Conservation (phyloP, 1,284 basidiomycete species). For the Rhodotorula mucilaginosa region DNA sequence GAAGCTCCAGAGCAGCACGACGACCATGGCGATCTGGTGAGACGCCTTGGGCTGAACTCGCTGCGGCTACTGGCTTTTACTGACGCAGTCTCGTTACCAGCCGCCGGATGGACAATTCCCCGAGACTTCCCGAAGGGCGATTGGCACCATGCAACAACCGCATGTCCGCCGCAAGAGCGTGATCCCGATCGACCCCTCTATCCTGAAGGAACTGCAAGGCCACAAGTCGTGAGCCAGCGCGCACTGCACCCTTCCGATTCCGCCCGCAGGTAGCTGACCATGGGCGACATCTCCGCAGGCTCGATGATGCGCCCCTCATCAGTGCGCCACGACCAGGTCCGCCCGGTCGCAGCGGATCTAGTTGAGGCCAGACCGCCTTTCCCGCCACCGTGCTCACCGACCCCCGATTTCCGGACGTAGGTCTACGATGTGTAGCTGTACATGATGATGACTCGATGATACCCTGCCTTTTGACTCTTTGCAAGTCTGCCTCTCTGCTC, state of each 20-base stretch:
- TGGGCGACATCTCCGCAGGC: constrained; percentile 2
- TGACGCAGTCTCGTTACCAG: not conserved
- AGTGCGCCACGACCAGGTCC: constrained; percentile 12
- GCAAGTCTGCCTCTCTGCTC: too few relatives aligned
- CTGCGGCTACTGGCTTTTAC: not conserved
- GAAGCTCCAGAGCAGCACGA: constrained; percentile 11
- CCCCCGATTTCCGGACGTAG: not conserved
- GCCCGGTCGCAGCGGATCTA: constrained; percentile 8
- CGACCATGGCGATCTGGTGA: constrained; percentile 29
- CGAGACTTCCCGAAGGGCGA: constrained; percentile 28
- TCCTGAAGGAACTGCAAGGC: constrained; percentile 49
- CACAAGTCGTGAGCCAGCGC: constrained; percentile 43
- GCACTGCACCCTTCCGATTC: not conserved
- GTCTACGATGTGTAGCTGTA: not conserved
- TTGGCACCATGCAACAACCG: constrained; percentile 23
- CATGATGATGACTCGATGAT: not conserved
- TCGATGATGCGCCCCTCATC: constrained; percentile 36
- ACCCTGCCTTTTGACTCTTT: too few relatives aligned
- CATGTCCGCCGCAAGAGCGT: constrained; percentile 48
- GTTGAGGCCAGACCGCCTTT: not conserved
- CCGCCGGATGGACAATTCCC: constrained; percentile 36
- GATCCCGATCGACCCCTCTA: constrained; percentile 50
- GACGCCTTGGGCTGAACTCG: not conserved
- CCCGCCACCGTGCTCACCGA: not conserved
- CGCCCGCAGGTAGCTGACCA: not conserved